phyloP scores from a whole-genome alignment of 352 stramenopile genomes.

The Globisporangium canariense region DNA sequence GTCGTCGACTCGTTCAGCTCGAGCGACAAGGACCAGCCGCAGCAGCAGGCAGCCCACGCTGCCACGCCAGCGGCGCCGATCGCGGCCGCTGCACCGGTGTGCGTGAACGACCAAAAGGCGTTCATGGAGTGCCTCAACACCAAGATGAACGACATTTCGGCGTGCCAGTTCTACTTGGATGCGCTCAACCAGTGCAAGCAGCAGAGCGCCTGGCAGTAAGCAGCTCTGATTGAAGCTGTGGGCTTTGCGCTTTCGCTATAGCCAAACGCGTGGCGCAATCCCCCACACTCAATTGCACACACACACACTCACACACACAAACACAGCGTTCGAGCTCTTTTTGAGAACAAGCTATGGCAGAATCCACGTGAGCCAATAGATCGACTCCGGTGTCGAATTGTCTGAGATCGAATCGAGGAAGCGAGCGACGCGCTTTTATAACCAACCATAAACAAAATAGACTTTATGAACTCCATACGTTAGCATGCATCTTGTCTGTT shows the following conservation, averaged over 20 bases:
- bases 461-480: not conserved
- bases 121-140: slow-evolving; percentile 79
- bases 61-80: slow-evolving; percentile 17
- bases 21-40: slow-evolving; percentile 37
- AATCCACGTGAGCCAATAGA: not conserved
- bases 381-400: not conserved
- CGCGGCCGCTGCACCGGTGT: slow-evolving; percentile 28
- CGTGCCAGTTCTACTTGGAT: slow-evolving; percentile 86
- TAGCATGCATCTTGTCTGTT: too few relatives aligned
- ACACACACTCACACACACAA: too few relatives aligned
- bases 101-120: slow-evolving; percentile 63
- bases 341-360: not conserved
- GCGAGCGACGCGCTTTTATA: not conserved
- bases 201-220: slow-evolving; percentile 57
- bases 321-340: not conserved
- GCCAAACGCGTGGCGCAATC: not conserved
- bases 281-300: not conserved
- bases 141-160: slow-evolving; percentile 72
- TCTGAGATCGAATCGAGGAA: not conserved
- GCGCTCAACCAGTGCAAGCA: slow-evolving; percentile 82
- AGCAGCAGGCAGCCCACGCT: slow-evolving; percentile 12
- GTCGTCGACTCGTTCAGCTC: slow-evolving; percentile 64
- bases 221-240: not conserved
- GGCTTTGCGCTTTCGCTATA: not conserved
- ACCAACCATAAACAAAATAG: slow-evolving; percentile 9